phyloP scores from a whole-genome alignment of 1,284 basidiomycete genomes.

The Neotropicomus parvogracilis region DNA sequence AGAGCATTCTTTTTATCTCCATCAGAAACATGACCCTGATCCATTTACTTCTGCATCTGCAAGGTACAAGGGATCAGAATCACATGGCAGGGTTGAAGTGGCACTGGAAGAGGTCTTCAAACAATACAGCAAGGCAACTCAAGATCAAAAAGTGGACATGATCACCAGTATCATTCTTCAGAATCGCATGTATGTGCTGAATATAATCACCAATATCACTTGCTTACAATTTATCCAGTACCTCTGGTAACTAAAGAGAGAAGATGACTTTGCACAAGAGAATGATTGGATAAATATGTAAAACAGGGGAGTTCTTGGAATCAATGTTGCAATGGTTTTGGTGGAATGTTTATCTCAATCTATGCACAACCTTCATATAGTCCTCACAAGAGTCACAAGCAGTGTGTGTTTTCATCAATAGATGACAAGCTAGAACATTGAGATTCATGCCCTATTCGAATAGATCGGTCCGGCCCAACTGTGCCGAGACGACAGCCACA shows the following conservation, averaged over 20 bases:
- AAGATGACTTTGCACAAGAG: no score
- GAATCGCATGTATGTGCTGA: not conserved
- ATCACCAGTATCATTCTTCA: not conserved
- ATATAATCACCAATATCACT: not conserved
- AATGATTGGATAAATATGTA: no score
- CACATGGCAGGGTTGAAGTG: no score
- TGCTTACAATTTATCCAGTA: not conserved
- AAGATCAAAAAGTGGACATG: not conserved
- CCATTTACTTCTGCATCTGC: not conserved
- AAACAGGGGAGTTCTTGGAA: no score
- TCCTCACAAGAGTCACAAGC: no score
- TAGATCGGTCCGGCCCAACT: conserved; percentile 18
- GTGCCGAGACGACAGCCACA: conserved; percentile 36
- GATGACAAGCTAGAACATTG: not conserved
- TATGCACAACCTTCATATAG: no score
- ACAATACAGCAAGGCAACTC: not conserved
- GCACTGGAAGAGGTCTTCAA: not conserved
- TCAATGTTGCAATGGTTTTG: no score
- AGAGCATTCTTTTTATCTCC: not conserved
- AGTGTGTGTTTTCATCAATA: no score
- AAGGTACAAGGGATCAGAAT: not conserved
- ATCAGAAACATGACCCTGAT: not conserved
- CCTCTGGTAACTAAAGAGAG: no score
- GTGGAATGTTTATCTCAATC: no score
- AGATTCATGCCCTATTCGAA: conserved; percentile 10